Evolutionary conservation across 225 moss, liverwort and hornwort genomes (phyloP).

Genomic region (Pseudoscleropodium purum): DNA sequence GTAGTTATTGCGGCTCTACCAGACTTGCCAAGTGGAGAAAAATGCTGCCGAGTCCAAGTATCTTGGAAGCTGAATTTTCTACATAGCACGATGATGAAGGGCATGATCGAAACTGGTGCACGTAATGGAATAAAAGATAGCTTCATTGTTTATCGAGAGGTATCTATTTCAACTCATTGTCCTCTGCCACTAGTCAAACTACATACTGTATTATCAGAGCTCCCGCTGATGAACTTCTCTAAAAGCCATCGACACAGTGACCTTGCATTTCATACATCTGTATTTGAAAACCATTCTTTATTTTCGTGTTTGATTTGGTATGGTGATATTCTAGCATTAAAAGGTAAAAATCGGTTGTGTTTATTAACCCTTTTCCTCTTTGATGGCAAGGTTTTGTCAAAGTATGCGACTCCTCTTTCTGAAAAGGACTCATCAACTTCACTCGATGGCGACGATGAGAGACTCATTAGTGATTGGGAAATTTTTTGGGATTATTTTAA

Average conservation of each 20-base stretch:
- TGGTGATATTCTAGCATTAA: neutral
- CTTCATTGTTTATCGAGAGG: conserved; percentile 38
- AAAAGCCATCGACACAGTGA: neutral
- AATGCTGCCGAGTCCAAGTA: conserved; percentile 35
- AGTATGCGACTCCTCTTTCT: conserved; percentile 39
- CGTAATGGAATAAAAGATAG: conserved; percentile 70
- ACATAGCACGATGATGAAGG: conserved; percentile 68
- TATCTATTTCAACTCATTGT: neutral
- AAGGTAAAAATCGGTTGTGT: neutral
- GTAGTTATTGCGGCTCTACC: conserved; percentile 27
- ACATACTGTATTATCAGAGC: neutral
- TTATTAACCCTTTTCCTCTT: neutral
- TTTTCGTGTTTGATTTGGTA: neutral
- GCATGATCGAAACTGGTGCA: conserved; percentile 69
- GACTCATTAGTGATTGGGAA: conserved; percentile 67
- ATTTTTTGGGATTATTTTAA: conserved; percentile 67
- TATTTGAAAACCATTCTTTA: neutral
- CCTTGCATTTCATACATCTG: neutral
- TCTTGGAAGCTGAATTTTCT: conserved; percentile 82
- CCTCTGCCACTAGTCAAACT: neutral
- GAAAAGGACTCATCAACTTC: conserved; percentile 6
- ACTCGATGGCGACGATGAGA: conserved; percentile 15
- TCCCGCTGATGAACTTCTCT: neutral
- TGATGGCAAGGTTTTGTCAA: conserved; percentile 36
- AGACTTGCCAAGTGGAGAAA: conserved; percentile 39